A percentile compares a stretch with the other conserved stretches of the same genome.
Conservation (phyloP, 2,329 filamentous ascomycete genomes). For the Colletotrichum noveboracense region DNA sequence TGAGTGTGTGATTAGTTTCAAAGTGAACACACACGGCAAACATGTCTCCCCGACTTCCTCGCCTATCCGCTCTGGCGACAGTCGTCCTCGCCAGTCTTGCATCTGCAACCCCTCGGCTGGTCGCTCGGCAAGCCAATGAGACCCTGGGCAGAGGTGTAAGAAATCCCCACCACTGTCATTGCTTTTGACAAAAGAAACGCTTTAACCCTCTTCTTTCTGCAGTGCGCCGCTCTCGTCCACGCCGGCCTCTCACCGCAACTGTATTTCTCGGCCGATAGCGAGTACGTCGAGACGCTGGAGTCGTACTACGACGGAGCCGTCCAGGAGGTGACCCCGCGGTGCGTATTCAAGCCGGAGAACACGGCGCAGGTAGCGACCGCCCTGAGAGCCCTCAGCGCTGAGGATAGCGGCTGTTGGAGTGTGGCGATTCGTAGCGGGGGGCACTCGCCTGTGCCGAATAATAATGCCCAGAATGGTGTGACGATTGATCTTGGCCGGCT, state of each 20-base stretch:
- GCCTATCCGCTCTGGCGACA: neutral
- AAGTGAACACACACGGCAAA: neutral
- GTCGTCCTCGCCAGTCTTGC: neutral
- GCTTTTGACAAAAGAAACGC: neutral
- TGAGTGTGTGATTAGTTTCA: neutral
- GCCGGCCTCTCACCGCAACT: neutral
- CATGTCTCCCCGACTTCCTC: neutral
- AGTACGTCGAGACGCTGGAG: neutral
- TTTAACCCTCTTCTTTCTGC: neutral
- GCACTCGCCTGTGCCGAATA: conserved; percentile 34
- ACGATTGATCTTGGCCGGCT: conserved; percentile 2
- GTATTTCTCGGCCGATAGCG: neutral
- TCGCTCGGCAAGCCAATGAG: neutral
- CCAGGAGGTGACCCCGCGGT: neutral
- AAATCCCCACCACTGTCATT: neutral
- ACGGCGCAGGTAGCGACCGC: neutral
- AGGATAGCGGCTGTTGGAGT: conserved; percentile 24
- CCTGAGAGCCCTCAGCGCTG: neutral
- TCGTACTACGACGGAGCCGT: neutral
- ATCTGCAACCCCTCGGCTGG: neutral
- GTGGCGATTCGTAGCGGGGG: conserved; percentile 47
- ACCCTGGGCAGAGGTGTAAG: neutral
- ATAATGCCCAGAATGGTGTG: conserved; percentile 30
- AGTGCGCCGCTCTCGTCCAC: neutral
- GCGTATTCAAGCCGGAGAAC: conserved; percentile 5